Percentiles rank a stretch among this genome's conserved stretches.
Conservation (phyloP, 306 rosid species). For the Castanea crenata region DNA sequence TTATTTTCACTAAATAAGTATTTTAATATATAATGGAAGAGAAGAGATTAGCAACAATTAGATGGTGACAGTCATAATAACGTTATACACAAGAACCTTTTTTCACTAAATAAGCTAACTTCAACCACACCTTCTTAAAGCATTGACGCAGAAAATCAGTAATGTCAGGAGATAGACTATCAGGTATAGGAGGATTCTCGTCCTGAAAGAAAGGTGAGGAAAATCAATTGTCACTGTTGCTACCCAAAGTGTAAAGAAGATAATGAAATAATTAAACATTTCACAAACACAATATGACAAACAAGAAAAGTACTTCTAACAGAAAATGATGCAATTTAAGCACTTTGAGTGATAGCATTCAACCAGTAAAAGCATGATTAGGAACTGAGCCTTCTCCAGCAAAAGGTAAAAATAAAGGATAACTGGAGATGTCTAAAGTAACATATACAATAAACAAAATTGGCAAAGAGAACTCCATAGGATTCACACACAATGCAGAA, state of each 20-base stretch:
- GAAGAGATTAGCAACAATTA: slow-evolving; percentile 11
- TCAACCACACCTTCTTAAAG: slow-evolving; percentile 82
- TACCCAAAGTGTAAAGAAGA: slow-evolving; percentile 7
- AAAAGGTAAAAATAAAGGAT: slow-evolving; percentile 4
- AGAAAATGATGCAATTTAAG: slow-evolving; percentile 11
- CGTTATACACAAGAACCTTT: slow-evolving; percentile 17
- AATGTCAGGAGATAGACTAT: slow-evolving; percentile 84
- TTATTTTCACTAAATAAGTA: too few relatives aligned
- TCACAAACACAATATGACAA: background rate
- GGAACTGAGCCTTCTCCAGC: slow-evolving; percentile 7
- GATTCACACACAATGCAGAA: background rate
- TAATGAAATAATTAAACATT: slow-evolving; percentile 8
- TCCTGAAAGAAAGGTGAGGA: slow-evolving; percentile 60
- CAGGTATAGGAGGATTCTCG: slow-evolving; percentile 95
- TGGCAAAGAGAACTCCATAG: background rate
- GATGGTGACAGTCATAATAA: slow-evolving; percentile 4
- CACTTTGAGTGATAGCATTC: background rate
- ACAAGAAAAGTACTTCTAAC: background rate
- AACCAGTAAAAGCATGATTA: slow-evolving; percentile 9
- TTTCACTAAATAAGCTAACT: slow-evolving; percentile 15
- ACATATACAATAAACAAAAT: background rate
- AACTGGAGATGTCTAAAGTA: background rate
- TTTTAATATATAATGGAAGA: background rate
- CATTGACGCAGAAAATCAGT: slow-evolving; percentile 97
- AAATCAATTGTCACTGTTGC: background rate